Evolutionary conservation across 768 basidiomycete genomes (phyloP).

Genomic region (Mycena haematopus): DNA sequence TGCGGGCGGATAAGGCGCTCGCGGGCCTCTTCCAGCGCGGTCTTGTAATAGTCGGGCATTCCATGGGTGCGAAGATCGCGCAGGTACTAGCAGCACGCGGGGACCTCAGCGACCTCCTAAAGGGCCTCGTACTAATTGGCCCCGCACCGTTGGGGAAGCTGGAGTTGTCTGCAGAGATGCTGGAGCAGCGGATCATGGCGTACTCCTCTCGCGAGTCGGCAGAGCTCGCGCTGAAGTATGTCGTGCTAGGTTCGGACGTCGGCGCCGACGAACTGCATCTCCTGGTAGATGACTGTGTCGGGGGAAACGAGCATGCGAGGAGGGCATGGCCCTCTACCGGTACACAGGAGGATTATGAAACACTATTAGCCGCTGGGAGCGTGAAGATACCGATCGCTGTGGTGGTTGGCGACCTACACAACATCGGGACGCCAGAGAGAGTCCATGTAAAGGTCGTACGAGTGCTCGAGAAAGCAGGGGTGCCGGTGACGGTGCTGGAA

Average conservation of each 20-base stretch:
- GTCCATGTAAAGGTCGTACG: conserved; percentile 13
- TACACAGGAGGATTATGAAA: conserved; percentile 12
- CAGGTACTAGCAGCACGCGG: conserved; percentile 23
- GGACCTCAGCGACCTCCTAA: conserved; percentile 8
- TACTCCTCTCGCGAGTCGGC: conserved; percentile 15
- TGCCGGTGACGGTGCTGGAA: conserved; percentile 9
- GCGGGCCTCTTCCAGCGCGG: conserved; percentile 16
- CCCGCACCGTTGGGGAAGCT: conserved; percentile 21
- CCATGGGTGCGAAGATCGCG: conserved; percentile 26
- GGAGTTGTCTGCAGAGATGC: conserved; percentile 14
- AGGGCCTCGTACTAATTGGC: conserved; percentile 14
- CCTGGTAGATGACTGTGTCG: conserved; percentile 10
- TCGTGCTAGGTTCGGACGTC: conserved; percentile 15
- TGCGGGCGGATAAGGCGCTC: neutral
- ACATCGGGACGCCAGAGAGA: conserved; percentile 8
- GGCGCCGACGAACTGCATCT: conserved; percentile 8
- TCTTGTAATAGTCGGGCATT: conserved; percentile 18
- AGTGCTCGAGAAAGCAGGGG: conserved; percentile 14
- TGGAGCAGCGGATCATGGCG: conserved; percentile 2
- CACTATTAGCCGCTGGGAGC: neutral
- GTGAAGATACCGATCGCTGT: conserved; percentile 15
- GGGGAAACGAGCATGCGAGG: conserved; percentile 8
- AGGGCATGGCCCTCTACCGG: conserved; percentile 18
- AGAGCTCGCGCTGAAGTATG: conserved; percentile 5
- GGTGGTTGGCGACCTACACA: conserved; percentile 19